Percentiles rank a stretch among this genome's conserved stretches.
Conservation (phyloP, 495 filamentous ascomycete genomes). For the Trichocladium antarcticum region DNA sequence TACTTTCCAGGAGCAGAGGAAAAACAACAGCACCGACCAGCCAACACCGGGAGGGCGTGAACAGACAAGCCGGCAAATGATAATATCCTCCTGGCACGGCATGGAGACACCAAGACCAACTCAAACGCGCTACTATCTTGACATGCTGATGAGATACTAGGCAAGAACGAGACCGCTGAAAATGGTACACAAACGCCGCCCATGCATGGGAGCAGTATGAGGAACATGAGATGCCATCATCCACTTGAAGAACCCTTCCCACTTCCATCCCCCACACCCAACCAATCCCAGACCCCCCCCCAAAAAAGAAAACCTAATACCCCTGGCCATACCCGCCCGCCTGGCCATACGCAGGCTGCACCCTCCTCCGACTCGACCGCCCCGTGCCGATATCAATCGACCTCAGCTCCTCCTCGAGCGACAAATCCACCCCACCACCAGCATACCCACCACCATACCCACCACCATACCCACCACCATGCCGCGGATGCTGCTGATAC, state of each 20-base stretch:
- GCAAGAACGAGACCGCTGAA: neutral
- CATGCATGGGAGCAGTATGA: too few relatives aligned
- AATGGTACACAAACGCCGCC: slow-evolving; percentile 2
- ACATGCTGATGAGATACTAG: too few relatives aligned
- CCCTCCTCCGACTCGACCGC: too few relatives aligned
- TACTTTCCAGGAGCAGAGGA: too few relatives aligned
- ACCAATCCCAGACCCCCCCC: neutral
- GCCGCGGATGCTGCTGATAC: neutral
- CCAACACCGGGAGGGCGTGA: too few relatives aligned
- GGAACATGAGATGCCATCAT: neutral
- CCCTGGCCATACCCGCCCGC: neutral
- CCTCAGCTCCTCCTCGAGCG: slow-evolving; percentile 68
- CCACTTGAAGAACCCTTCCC: neutral
- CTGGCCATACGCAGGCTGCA: neutral
- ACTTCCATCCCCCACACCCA: neutral
- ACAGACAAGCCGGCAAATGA: too few relatives aligned
- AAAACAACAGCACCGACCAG: too few relatives aligned
- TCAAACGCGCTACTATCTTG: too few relatives aligned
- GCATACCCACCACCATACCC: neutral
- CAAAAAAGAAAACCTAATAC: neutral
- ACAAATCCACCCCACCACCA: slow-evolving; percentile 28
- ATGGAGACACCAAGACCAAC: too few relatives aligned
- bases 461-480: neutral
- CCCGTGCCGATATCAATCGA: slow-evolving; percentile 72
- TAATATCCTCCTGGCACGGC: too few relatives aligned